A percentile compares a stretch with the other conserved stretches of the same genome.
These are phyloP conservation scores for Monilinia vaccinii-corymbosi DNA, from an alignment of 2,329 filamentous ascomycete genomes.

Conservation along the genomic window DNA sequence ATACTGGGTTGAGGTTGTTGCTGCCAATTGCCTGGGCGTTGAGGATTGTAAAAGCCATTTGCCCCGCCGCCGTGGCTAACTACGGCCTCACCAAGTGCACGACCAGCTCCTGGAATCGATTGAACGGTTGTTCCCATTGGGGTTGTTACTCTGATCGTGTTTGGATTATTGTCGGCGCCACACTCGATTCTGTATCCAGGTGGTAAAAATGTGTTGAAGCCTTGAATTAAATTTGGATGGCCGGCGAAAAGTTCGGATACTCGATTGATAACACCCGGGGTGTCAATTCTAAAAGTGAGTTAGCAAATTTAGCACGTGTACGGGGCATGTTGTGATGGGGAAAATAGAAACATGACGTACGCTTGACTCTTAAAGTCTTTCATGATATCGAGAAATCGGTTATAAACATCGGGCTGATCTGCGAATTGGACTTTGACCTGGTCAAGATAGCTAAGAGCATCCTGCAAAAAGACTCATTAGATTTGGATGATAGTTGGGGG, in stretches of 20 bases:
- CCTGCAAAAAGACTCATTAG: slow-evolving; percentile 34
- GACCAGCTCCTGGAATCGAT: slow-evolving; percentile 55
- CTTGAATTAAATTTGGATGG: slow-evolving; percentile 90
- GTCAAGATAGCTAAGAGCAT: slow-evolving; percentile 90
- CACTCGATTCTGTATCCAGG: slow-evolving; percentile 96
- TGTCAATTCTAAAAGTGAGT: slow-evolving; percentile 64
- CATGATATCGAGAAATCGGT: slow-evolving; percentile 96
- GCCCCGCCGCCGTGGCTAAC: slow-evolving; percentile 17
- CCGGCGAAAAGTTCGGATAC: slow-evolving; percentile 94
- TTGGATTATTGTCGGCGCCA: slow-evolving; percentile 85
- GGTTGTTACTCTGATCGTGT: slow-evolving; percentile 92
- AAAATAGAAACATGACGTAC: slow-evolving; percentile 40
- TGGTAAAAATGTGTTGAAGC: slow-evolving; percentile 95
- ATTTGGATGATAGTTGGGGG: neutral
- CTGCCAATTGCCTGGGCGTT: slow-evolving; percentile 42
- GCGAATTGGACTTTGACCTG: slow-evolving; percentile 98
- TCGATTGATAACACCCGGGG: slow-evolving; percentile 91
- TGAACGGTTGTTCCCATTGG: slow-evolving; percentile 96
- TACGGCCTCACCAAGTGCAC: slow-evolving; percentile 32
- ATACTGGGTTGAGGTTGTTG: slow-evolving; percentile 47
- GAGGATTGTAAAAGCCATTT: slow-evolving; percentile 34
- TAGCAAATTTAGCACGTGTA: neutral
- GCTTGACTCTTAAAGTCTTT: slow-evolving; percentile 99
- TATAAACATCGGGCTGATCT: slow-evolving; percentile 95
- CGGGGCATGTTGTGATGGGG: slow-evolving; percentile 24